Evolutionary conservation across 805 yeast genomes (phyloP), one percentile per base, ranked within the genome.

Genomic region (Pichia deserticola): DNA sequence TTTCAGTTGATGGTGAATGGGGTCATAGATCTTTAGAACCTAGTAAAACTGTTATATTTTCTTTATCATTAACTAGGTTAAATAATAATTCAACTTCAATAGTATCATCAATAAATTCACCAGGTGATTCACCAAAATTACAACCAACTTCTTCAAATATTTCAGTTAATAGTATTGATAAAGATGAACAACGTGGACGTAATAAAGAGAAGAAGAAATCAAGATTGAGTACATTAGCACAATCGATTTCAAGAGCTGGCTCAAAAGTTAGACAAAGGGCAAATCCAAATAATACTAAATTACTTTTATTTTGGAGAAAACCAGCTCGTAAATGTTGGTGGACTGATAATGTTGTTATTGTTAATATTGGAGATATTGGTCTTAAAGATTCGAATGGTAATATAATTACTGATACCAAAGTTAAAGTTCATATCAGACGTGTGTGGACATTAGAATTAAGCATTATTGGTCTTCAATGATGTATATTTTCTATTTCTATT

Each of bases 321-420:
- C 99, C 99, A 1, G 99, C 99, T 2, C 78, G 98, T 62, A 93
- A 93, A 64, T 93, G 99, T 70, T 93, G 99, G 99, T 93, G 99
- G 99, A 76, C 87, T 7, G 79, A 81, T 62, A 78, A 80, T 41
- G 71, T 67, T 32, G 66, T 79, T 25, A 81, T 79, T 7, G 64
- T 79, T 27, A 67, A 67, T 36, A 55, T 77, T 5, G 53, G 62
- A 10, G 48, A 55, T 32, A 35, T 66, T 41, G 56, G 52, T 1
- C 41, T 57, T 28, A 61, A 55, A 42, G 64, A 61, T 39, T 40
- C 58, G 12, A 51, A 60, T 35, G 68, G 67, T 13, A 41, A 53
- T 8, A 39, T 34, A 5, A 42, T 69, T 69, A 51, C 68, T 60
- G 25, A 64, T 72, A 65, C 75, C 5, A 66, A 66, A 3, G 78